phyloP scores from a whole-genome alignment of 2,329 filamentous ascomycete species.

The Xylaria sp. region DNA sequence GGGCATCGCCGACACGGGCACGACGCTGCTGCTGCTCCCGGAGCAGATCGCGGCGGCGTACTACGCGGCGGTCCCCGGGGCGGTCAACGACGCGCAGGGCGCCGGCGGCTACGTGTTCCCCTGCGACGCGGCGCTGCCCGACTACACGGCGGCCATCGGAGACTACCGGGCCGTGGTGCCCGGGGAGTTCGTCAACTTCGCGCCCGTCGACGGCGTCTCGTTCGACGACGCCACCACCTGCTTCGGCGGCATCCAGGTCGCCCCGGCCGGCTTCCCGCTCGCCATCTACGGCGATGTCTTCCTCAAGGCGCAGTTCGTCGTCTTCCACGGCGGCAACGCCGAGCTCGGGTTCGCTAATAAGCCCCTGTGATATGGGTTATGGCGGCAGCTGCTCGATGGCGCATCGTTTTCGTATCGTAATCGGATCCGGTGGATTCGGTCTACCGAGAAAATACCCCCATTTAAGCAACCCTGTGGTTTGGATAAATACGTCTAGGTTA shows the following conservation, averaged over 20 bases:
- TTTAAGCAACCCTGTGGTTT: neutral
- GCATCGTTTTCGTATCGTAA: neutral
- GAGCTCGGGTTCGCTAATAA: constrained; percentile 53
- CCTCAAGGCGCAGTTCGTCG: constrained; percentile 69
- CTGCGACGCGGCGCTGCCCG: constrained; percentile 54
- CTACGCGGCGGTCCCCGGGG: constrained; percentile 57
- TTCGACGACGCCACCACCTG: constrained; percentile 58
- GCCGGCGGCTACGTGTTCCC: constrained; percentile 60
- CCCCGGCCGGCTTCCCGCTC: constrained; percentile 55
- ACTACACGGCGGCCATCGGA: constrained; percentile 35
- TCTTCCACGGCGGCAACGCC: constrained; percentile 57
- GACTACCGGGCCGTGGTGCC: constrained; percentile 32
- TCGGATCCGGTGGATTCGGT: constrained; percentile 5
- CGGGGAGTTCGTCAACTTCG: constrained; percentile 47
- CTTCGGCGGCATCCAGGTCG: constrained; percentile 68
- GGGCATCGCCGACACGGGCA: constrained; percentile 65
- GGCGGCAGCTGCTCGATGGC: neutral
- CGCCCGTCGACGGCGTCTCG: constrained; percentile 49
- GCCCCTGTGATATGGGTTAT: constrained; percentile 20
- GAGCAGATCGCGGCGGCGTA: constrained; percentile 54
- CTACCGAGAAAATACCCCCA: neutral
- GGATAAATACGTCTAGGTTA: neutral
- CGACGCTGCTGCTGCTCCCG: constrained; percentile 63
- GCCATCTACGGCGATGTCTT: constrained; percentile 72
- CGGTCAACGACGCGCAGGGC: constrained; percentile 44